phyloP scores from a whole-genome alignment of 305 asterid species.

The Plantago coronopus region DNA sequence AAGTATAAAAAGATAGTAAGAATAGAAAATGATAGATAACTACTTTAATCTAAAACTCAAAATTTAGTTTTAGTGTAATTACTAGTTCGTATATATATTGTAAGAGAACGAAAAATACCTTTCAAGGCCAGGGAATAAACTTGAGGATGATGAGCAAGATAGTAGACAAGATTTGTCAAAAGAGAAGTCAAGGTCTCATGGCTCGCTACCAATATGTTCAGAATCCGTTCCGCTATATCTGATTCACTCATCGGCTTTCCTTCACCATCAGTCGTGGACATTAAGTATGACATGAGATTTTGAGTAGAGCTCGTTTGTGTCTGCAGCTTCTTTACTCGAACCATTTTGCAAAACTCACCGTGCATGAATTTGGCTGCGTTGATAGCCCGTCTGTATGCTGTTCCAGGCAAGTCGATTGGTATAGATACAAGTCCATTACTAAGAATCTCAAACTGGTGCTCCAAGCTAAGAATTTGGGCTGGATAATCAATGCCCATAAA shows the following conservation, averaged over 20 bases:
- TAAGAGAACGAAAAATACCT: no score
- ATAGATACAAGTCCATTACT: constrained; percentile 22
- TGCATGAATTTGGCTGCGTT: constrained; percentile 19
- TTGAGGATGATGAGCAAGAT: constrained; percentile 9
- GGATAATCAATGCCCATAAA: constrained; percentile 25
- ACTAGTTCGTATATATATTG: no score
- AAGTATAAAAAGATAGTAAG: no score
- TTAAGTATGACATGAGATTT: constrained; percentile 8
- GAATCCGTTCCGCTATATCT: neutral
- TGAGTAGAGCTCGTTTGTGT: no score
- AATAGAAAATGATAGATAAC: no score
- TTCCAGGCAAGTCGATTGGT: constrained; percentile 27
- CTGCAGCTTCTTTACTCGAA: constrained; percentile 6
- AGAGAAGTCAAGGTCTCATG: constrained; percentile 6
- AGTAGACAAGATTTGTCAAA: neutral
- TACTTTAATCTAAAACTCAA: no score
- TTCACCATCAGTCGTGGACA: neutral
- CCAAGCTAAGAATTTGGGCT: constrained; percentile 2
- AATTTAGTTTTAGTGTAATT: no score
- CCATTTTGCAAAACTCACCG: constrained; percentile 10
- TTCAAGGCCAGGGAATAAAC: neutral
- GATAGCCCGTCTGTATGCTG: constrained; percentile 19
- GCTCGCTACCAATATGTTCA: neutral
- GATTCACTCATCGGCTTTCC: neutral
- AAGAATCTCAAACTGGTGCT: constrained; percentile 19